Conservation (phyloP, 208 protist genomes). For the Phytomonas francai region DNA sequence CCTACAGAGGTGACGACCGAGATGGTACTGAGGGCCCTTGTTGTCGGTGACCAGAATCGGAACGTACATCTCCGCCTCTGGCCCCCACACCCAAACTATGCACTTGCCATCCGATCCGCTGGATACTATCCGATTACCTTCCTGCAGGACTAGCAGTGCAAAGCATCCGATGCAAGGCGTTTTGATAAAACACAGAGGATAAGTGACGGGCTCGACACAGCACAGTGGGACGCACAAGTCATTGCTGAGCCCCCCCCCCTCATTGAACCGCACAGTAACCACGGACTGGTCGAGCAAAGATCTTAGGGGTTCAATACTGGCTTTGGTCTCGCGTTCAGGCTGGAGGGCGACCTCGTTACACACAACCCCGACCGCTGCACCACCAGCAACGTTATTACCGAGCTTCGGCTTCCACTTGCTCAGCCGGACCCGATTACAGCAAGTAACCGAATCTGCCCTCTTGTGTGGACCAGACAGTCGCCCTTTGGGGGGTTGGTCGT, state of each 20-base stretch:
- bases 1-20: slow-evolving; percentile 43
- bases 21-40: slow-evolving; percentile 17
- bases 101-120: slow-evolving; percentile 51
- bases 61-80: slow-evolving; percentile 21
- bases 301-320: not conserved
- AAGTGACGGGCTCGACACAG: slow-evolving; percentile 59
- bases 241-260: slow-evolving; percentile 46
- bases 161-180: slow-evolving; percentile 39
- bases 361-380: slow-evolving; percentile 49
- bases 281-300: slow-evolving; percentile 24
- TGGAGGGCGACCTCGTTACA: slow-evolving; percentile 27
- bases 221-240: slow-evolving; percentile 49
- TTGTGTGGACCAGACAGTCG: not conserved
- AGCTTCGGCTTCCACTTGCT: slow-evolving; percentile 73
- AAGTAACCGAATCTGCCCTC: not conserved
- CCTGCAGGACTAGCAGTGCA: slow-evolving; percentile 42
- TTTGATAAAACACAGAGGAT: slow-evolving; percentile 33
- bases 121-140: slow-evolving; percentile 29
- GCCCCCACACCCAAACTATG: slow-evolving; percentile 37
- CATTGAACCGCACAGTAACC: slow-evolving; percentile 42
- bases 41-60: slow-evolving; percentile 22
- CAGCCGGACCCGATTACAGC: not conserved
- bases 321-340: not conserved
- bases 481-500: not conserved
- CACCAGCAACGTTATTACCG: slow-evolving; percentile 29